phyloP scores from a whole-genome alignment of 345 rosid species.

The Eucalyptus polyanthemos region DNA sequence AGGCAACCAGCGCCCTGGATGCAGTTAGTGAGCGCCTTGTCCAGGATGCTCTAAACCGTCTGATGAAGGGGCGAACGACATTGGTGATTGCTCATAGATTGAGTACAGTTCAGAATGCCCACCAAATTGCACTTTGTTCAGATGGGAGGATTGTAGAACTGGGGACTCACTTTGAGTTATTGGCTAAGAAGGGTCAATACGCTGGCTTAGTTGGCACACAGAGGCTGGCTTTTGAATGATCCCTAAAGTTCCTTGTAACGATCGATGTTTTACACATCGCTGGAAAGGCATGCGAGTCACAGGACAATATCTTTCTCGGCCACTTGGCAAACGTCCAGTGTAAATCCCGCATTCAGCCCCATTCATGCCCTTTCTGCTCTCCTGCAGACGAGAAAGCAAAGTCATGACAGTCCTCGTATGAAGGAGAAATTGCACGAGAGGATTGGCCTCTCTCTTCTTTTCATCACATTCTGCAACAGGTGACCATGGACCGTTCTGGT shows the following conservation, averaged over 20 bases:
- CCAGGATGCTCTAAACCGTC: conserved; percentile 71
- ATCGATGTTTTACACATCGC: background rate
- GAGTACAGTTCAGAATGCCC: conserved; percentile 89
- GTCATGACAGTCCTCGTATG: background rate
- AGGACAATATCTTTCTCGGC: background rate
- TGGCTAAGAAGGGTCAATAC: conserved; percentile 63
- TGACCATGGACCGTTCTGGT: background rate
- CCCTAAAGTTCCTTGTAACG: background rate
- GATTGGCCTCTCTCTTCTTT: background rate
- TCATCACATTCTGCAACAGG: background rate
- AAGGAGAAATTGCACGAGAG: background rate
- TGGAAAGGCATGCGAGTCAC: background rate
- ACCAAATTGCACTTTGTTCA: conserved; percentile 75
- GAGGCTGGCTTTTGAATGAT: conserved; percentile 82
- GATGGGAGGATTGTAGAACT: conserved; percentile 69
- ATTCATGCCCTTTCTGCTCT: background rate
- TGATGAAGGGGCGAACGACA: conserved; percentile 82
- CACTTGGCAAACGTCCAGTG: background rate
- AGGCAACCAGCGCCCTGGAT: conserved; percentile 96
- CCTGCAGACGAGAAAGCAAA: background rate
- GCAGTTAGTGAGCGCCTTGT: conserved; percentile 84
- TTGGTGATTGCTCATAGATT: conserved; percentile 89
- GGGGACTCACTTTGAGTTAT: conserved; percentile 69
- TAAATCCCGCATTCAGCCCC: background rate
- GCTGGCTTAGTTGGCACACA: conserved; percentile 82